Base-by-base conservation (phyloP, 148 eudicot species). In the Rhododendron williamsianum region DNA sequence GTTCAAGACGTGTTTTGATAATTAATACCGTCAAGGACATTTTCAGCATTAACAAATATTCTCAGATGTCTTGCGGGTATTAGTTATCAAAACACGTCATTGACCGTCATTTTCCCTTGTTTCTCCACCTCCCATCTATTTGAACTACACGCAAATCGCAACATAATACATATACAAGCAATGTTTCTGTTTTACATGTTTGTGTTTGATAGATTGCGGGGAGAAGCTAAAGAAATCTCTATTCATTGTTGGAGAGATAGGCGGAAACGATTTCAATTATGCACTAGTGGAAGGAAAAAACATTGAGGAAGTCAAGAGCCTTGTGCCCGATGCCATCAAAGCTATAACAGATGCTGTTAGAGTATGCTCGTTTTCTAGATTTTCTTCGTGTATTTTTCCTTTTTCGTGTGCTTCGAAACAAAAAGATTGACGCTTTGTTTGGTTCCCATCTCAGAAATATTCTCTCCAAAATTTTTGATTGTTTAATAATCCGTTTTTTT, bases 231-330 rank as follows among this genome's bases (percentile, higher is more conserved):
- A 19, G 16, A 18, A 36, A 15, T 76, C 79, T 35, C 49, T 76
- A 16, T 76, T 76, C 25, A 33, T 76, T 13, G 79, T 76, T 19
- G 79, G 79, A 76, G 79, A 76, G 46, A 76, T 76, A 15, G 79
- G 79, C 19, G 49, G 23, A 6, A 41, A 76, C 10, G 79, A 76
- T 19, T 1, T 33, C 48, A 38, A 76, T 8, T 76, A 1, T 76
- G 79, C 25, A 38, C 36, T 76, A 4, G 0, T 19, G 38, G 23
- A 38, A 76, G 79, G 79, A 4, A 76, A 38, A 76, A 76, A 3
- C 11, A 76, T 76, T 76, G 79, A 41, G 79, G 79, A 76, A 38
- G 48, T 76, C 18, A 19, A 12, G 41, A 72, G 41, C 41, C 41
- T 72, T 12, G 76, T 72, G 76, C 76, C 76, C 0, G 10, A 12